Conservation (phyloP, 768 basidiomycete genomes). For the Pholiota molesta region DNA sequence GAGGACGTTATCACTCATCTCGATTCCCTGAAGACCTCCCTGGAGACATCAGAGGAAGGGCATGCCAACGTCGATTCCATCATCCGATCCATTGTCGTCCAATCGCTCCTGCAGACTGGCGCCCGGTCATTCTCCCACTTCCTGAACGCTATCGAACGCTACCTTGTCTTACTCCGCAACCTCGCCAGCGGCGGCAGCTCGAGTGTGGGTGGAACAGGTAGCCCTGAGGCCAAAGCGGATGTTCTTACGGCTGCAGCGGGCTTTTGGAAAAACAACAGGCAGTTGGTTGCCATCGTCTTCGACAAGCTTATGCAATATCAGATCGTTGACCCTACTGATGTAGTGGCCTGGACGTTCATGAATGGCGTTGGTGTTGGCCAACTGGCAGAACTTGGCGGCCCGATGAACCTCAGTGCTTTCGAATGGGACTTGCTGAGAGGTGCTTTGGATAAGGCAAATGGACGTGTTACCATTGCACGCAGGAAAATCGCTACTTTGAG, state of each 20-base stretch:
- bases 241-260: constrained; percentile 69
- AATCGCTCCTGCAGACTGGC: constrained; percentile 90
- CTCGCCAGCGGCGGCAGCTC: constrained; percentile 54
- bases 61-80: constrained; percentile 64
- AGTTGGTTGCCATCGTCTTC: constrained; percentile 90
- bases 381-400: constrained; percentile 38
- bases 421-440: constrained; percentile 88
- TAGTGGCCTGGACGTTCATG: constrained; percentile 83
- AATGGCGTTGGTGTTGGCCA: constrained; percentile 49
- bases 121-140: constrained; percentile 97
- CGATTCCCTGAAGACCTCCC: constrained; percentile 64
- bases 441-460: constrained; percentile 89
- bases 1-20: constrained; percentile 81
- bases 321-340: constrained; percentile 92
- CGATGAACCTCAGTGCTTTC: constrained; percentile 54
- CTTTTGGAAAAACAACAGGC: constrained; percentile 86
- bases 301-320: constrained; percentile 99
- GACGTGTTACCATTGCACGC: constrained; percentile 78
- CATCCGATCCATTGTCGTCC: constrained; percentile 79
- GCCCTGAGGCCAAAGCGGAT: constrained; percentile 63
- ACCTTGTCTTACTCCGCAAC: constrained; percentile 73
- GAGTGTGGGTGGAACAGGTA: constrained; percentile 38
- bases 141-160: constrained; percentile 96
- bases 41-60: constrained; percentile 63
- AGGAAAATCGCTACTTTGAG: constrained; percentile 73